Conservation (phyloP, 495 filamentous ascomycete genomes). For the Podospora pseudopauciseta region DNA sequence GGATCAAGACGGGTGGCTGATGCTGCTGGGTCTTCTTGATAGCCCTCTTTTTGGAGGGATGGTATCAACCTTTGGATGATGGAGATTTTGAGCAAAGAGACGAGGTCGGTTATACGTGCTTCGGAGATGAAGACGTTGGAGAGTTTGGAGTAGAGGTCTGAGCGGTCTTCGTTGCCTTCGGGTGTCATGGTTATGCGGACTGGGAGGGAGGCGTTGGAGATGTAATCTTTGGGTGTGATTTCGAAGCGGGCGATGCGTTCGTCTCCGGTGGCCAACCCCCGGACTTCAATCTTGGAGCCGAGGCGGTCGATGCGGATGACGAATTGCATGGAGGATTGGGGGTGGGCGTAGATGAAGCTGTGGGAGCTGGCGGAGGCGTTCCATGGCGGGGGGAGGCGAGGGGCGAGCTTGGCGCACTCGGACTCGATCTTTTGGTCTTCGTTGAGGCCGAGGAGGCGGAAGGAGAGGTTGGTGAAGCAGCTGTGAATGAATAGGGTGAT, state of each 20-base stretch:
- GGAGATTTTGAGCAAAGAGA: constrained; percentile 63
- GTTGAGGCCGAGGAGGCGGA: constrained; percentile 75
- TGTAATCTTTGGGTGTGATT: constrained; percentile 68
- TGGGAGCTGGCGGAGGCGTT: constrained; percentile 63
- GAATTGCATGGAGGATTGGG: constrained; percentile 83
- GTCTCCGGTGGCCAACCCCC: constrained; percentile 72
- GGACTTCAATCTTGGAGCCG: constrained; percentile 76
- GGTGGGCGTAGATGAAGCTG: constrained; percentile 83
- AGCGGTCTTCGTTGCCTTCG: constrained; percentile 39
- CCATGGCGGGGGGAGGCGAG: constrained; percentile 73
- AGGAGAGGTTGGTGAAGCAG: constrained; percentile 74
- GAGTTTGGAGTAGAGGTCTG: constrained; percentile 45
- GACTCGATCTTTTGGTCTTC: constrained; percentile 65
- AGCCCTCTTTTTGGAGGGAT: constrained; percentile 68
- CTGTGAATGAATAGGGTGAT: constrained; percentile 82
- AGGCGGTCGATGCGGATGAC: constrained; percentile 78
- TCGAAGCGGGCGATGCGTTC: constrained; percentile 79
- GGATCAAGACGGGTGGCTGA: constrained; percentile 10
- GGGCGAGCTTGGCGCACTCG: constrained; percentile 41
- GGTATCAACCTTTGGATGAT: constrained; percentile 80
- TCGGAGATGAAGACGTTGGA: constrained; percentile 69
- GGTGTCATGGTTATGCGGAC: constrained; percentile 41
- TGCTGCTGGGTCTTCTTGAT: constrained; percentile 53
- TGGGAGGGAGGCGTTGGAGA: constrained; percentile 52
- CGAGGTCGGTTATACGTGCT: constrained; percentile 62